Evolutionary conservation across 2,329 filamentous ascomycete species (phyloP), one percentile per base, ranked within the genome.

Genomic region (Pseudogymnoascus sp.): DNA sequence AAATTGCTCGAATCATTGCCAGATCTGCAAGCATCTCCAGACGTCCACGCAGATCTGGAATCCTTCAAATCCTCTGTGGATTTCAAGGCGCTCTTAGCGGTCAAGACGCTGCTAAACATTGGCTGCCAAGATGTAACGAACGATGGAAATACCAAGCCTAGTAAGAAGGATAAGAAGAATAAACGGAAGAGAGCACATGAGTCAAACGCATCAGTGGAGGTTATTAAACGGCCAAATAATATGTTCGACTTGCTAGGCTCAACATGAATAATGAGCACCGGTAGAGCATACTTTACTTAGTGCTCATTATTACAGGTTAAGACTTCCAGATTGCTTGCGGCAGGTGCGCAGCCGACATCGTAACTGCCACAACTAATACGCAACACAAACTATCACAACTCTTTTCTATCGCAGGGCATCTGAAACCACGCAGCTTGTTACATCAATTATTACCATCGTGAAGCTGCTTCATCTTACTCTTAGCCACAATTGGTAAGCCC

Each of bases 111-210:
- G 59, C n/a, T 42, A 8, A 40, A 61, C 9, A 40, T 38, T 17
- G 35, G 13, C 26, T 19, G 35, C 3, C 21, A 28, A 35, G 38
- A 17, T 21, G 28, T 17, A 42, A 61, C n/a, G 19, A n/a, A 35
- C 21, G 11, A 40, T 38, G 21, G 6, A 8, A 61, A 31, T 13
- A 9, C 21, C 9, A 61, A 61, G 35, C 15, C 59, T 40, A 61
- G 15, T 8, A 61, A 61, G 9, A 61, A 61, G 17, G 38, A 40
- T 13, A 40, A 40, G 59, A 61, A 61, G 33, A 61, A 42, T 19
- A 61, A 61, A 42, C 59, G 59, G 59, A 61, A 61, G 35, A 15
- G 59, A 35, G 28, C 28, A 17, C 28, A 57, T 17, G 50, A 35
- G n/a, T 57, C 28, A 21, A 35, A 17, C 6, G 17, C 28, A 10